Conservation (phyloP, 345 rosid genomes). For the Salix arbutifolia region DNA sequence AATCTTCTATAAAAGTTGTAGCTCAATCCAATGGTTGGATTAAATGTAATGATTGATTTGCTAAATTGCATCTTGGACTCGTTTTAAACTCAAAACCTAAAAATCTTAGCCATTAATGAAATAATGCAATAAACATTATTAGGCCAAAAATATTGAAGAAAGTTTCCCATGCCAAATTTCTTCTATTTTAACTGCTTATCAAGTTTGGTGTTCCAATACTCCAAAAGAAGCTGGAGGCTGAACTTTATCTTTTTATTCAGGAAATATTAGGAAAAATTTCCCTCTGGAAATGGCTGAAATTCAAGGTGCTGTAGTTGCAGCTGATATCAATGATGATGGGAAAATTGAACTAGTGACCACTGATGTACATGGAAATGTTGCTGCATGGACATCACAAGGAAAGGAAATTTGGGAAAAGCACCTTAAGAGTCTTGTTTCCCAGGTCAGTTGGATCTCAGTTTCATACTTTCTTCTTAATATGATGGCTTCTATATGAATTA, state of each 20-base stretch:
- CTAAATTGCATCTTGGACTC: no score
- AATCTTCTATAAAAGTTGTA: no score
- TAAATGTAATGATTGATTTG: no score
- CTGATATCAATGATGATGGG: slow-evolving; percentile 99
- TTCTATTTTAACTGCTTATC: neutral
- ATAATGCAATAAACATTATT: no score
- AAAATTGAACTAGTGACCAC: slow-evolving; percentile 93
- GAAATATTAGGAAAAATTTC: slow-evolving; percentile 73
- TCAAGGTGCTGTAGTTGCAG: slow-evolving; percentile 92
- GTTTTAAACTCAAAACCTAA: no score
- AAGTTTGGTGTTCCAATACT: slow-evolving; percentile 19
- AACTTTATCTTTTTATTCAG: slow-evolving; percentile 36
- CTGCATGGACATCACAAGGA: slow-evolving; percentile 97
- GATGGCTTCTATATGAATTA: neutral
- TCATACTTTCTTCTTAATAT: neutral
- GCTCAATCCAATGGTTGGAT: no score
- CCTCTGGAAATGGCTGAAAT: slow-evolving; percentile 99
- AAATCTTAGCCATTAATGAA: no score
- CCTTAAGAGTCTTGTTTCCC: slow-evolving; percentile 90
- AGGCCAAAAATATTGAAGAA: no score
- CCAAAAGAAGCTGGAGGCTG: slow-evolving; percentile 21
- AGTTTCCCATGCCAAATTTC: neutral
- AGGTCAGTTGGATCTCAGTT: slow-evolving; percentile 44
- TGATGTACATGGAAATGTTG: slow-evolving; percentile 95
- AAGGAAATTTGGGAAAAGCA: slow-evolving; percentile 80